Percentiles rank a stretch among this genome's conserved stretches.
These are phyloP conservation scores for Puccinia brachypodii DNA, from an alignment of 1,284 basidiomycete species.

Conservation along the genomic window DNA sequence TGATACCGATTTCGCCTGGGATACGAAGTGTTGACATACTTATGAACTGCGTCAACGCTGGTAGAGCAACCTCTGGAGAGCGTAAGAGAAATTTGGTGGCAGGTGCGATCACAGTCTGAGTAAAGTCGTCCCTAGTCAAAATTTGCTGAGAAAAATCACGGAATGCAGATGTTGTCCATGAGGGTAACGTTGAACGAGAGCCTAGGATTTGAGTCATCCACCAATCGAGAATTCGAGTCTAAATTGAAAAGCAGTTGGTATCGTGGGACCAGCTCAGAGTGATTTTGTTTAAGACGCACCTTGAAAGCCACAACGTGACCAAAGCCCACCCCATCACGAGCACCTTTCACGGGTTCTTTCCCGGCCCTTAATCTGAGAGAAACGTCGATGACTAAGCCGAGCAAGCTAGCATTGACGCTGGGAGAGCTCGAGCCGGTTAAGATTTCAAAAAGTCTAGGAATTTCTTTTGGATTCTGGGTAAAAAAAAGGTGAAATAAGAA, in stretches of 20 bases:
- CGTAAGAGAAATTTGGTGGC: slow-evolving; percentile 73
- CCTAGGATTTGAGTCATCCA: slow-evolving; percentile 51
- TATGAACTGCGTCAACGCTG: slow-evolving; percentile 51
- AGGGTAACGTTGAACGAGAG: slow-evolving; percentile 51
- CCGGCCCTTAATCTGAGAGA: slow-evolving; percentile 52
- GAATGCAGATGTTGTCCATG: slow-evolving; percentile 51
- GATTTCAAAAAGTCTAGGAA: slow-evolving; percentile 38
- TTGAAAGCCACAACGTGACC: slow-evolving; percentile 49
- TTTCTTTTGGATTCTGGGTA: slow-evolving; percentile 38
- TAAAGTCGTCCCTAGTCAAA: slow-evolving; percentile 63
- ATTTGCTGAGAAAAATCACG: slow-evolving; percentile 65
- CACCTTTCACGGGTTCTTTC: slow-evolving; percentile 51
- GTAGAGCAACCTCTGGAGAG: slow-evolving; percentile 70
- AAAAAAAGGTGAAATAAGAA: neutral
- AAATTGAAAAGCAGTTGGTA: slow-evolving; percentile 35
- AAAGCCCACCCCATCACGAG: slow-evolving; percentile 49
- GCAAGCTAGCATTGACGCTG: slow-evolving; percentile 43
- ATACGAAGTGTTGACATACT: slow-evolving; percentile 64
- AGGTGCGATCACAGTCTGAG: slow-evolving; percentile 63
- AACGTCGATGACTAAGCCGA: slow-evolving; percentile 54
- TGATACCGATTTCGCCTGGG: slow-evolving; percentile 64
- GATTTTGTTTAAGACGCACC: neutral
- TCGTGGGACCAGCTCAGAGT: neutral
- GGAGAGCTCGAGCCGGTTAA: slow-evolving; percentile 28
- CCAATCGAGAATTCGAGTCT: slow-evolving; percentile 42